A percentile compares a stretch with the other conserved stretches of the same genome.
Conservation (phyloP, 1,284 basidiomycete genomes). For the Apiotrichum akiyoshidainum region DNA sequence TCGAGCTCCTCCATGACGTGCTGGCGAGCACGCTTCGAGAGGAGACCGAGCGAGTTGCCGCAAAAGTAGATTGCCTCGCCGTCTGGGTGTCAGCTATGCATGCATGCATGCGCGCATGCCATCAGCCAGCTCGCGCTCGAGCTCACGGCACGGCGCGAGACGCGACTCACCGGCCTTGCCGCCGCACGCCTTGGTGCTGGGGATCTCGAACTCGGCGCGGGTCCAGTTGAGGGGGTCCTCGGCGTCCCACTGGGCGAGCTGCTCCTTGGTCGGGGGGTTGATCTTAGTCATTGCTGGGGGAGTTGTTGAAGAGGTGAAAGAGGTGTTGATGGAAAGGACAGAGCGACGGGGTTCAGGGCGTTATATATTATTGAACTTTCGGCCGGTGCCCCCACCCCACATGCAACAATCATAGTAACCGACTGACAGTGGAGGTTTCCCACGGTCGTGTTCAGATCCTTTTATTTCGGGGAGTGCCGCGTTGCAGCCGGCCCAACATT, state of each 20-base stretch:
- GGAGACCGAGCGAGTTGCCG: slow-evolving; percentile 89
- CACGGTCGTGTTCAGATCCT: background rate
- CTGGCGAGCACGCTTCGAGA: slow-evolving; percentile 68
- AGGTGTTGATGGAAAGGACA: background rate
- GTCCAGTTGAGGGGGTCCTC: slow-evolving; percentile 49
- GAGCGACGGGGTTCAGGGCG: no score
- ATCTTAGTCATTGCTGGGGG: slow-evolving; percentile 6
- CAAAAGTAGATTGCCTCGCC: slow-evolving; percentile 71
- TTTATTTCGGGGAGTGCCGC: no score
- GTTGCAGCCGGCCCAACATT: no score
- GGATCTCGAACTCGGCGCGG: slow-evolving; percentile 48
- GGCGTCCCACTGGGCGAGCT: slow-evolving; percentile 32
- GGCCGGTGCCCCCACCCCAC: no score
- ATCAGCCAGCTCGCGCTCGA: background rate
- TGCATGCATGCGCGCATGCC: background rate
- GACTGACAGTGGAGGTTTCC: background rate
- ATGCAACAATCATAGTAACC: no score
- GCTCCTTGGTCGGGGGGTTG: slow-evolving; percentile 17
- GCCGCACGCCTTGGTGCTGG: slow-evolving; percentile 41
- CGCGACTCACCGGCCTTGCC: slow-evolving; percentile 40
- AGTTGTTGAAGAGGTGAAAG: background rate
- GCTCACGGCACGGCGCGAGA: background rate
- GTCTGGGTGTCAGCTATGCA: slow-evolving; percentile 23
- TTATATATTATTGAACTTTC: background rate
- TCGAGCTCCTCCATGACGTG: slow-evolving; percentile 79